These are phyloP conservation scores for Aspergillus melleus DNA, from an alignment of 2,329 filamentous ascomycete species.

Conservation along the genomic window DNA sequence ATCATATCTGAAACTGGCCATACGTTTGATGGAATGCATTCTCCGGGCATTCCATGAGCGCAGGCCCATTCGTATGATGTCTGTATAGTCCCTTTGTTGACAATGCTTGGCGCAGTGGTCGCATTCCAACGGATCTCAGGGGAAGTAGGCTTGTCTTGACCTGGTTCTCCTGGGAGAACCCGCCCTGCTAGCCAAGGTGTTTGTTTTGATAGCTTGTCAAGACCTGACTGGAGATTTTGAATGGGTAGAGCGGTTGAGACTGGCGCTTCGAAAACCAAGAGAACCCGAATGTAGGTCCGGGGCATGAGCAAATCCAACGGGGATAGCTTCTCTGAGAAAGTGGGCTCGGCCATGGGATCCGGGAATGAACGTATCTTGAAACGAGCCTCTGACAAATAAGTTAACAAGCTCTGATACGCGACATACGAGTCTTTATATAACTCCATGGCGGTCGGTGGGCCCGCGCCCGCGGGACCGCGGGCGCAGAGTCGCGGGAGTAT, in stretches of 20 bases:
- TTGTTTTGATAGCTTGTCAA: constrained; percentile 1
- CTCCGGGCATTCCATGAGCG: background rate
- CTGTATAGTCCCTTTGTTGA: constrained; percentile 5
- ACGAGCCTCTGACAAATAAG: no score
- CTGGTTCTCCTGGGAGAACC: background rate
- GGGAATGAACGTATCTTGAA: no score
- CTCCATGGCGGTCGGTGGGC: no score
- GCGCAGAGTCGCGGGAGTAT: no score
- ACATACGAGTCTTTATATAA: no score
- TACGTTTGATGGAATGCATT: constrained; percentile 1
- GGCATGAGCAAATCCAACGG: constrained; percentile 11
- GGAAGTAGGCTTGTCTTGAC: background rate
- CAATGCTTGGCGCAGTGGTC: background rate
- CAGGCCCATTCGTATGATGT: background rate
- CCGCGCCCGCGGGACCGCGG: no score
- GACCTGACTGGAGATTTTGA: background rate
- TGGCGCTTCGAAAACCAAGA: constrained; percentile 3
- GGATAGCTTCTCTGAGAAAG: background rate
- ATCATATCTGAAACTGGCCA: constrained; percentile 2
- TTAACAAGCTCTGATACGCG: no score
- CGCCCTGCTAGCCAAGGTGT: constrained; percentile 3
- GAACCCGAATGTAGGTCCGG: constrained; percentile 10
- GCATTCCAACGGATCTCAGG: constrained; percentile 4
- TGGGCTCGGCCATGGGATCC: background rate
- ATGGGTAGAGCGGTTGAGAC: background rate